These are phyloP conservation scores for Coemansia interrupta DNA, from an alignment of 192 early-diverging fungal species.

Conservation along the genomic window DNA sequence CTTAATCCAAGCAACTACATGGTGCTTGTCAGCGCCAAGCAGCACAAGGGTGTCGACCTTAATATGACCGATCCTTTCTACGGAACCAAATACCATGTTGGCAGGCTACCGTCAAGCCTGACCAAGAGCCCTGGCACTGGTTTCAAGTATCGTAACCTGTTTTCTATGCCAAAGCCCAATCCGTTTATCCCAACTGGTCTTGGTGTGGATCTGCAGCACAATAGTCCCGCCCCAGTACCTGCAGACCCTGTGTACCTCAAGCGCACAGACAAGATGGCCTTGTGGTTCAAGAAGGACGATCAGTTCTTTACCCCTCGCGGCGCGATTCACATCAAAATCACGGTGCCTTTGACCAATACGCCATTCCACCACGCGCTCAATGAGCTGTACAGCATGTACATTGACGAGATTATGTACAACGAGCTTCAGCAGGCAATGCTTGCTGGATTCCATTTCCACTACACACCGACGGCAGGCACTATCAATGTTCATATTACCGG, in stretches of 20 bases:
- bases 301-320: slow-evolving; percentile 83
- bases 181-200: slow-evolving; percentile 75
- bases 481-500: slow-evolving; percentile 64
- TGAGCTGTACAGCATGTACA: slow-evolving; percentile 61
- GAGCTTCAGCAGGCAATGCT: slow-evolving; percentile 75
- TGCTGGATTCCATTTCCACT: slow-evolving; percentile 66
- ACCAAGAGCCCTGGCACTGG: not conserved
- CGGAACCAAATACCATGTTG: not conserved
- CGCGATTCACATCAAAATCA: slow-evolving; percentile 60
- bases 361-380: slow-evolving; percentile 62
- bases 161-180: slow-evolving; percentile 66
- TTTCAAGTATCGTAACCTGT: slow-evolving; percentile 1
- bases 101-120: not conserved
- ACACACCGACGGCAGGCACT: slow-evolving; percentile 59
- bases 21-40: not conserved
- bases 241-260: slow-evolving; percentile 14
- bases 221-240: not conserved
- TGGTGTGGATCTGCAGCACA: slow-evolving; percentile 49
- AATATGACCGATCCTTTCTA: not conserved
- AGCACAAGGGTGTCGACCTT: not conserved
- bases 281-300: slow-evolving; percentile 93
- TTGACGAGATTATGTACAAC: slow-evolving; percentile 71
- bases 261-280: slow-evolving; percentile 30
- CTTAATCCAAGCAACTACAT: slow-evolving; percentile 1
- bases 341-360: slow-evolving; percentile 9